Evolutionary conservation across 2,329 filamentous ascomycete species (phyloP), one percentile per base, ranked within the genome.

Genomic region (Alternaria gansuensis): DNA sequence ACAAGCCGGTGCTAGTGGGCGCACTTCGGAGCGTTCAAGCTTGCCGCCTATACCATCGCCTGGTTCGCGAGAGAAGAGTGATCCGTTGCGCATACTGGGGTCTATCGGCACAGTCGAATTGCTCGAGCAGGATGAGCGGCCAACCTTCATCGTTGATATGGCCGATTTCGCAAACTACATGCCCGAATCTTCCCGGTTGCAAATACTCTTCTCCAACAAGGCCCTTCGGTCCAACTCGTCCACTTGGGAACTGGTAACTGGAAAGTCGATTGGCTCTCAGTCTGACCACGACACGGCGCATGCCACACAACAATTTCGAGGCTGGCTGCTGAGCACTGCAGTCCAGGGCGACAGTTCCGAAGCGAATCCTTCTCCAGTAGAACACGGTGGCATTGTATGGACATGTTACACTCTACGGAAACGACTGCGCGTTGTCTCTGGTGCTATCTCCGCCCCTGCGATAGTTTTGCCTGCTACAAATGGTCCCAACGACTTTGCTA

Each of bases 101-200:
- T 84, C 84, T 26, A 82, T 93, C 51, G 88, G 89, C 24, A 83
- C 92, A 9, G 78, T 89, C 21, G 91, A 94, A 74, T 79, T 94
- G 37, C 77, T 95, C 39, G 90, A 94, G 70, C 85, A 90, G 65
- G 91, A 95, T 72, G 86, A 89, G 49, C 82, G 91, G 45, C 91
- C 90, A 3, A 91, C 89, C 0, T 92, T 94, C 68, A 84, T 94
- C 40, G 81, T 94, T 33, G 90, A 94, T 68, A 77, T 91, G 50
- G 80, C 81, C 7, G 86, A 89, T 67, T 75, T 81, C 1, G 75
- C 78, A n/a, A 88, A 88, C 65, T 82, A 81, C 45, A 79, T 78
- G 23, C 79, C 83, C 1, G 82, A 83, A 0, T 55, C 62, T 2
- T 51, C 57, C 4, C 81, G 81, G 2, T 75, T 93, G 36, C 82